These are phyloP conservation scores for Polysphondylium violaceum DNA, from an alignment of 78 protist genomes.

Conservation along the genomic window DNA sequence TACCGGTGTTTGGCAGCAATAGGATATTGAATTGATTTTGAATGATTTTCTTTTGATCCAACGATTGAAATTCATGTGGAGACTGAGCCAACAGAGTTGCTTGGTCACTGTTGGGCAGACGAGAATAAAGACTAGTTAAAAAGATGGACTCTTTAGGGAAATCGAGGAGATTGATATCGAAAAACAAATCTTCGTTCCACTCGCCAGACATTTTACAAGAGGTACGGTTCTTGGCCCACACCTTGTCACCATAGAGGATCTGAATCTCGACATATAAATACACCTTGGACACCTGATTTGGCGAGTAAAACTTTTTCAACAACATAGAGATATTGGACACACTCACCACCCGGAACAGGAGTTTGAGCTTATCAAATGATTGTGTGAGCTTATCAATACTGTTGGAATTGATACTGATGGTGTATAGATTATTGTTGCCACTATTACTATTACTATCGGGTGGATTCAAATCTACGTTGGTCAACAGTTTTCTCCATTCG, in stretches of 20 bases:
- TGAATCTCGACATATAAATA: slow-evolving; percentile 30
- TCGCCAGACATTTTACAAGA: slow-evolving; percentile 15
- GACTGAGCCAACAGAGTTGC: slow-evolving; percentile 40
- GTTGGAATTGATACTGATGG: background rate
- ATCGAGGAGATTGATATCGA: slow-evolving; percentile 39
- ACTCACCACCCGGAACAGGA: background rate
- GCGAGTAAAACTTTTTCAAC: background rate
- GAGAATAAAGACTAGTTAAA: slow-evolving; percentile 22
- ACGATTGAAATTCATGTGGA: slow-evolving; percentile 10
- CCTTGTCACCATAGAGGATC: slow-evolving; percentile 33
- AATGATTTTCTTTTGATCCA: slow-evolving; percentile 24
- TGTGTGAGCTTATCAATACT: slow-evolving; percentile 6
- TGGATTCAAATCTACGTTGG: background rate
- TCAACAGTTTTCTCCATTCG: slow-evolving; percentile 35
- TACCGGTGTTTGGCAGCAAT: background rate
- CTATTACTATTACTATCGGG: too few species aligned
- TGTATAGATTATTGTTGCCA: background rate
- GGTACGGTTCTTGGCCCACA: slow-evolving; percentile 20
- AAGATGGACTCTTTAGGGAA: slow-evolving; percentile 62
- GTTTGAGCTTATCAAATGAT: slow-evolving; percentile 1
- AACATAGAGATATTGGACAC: slow-evolving; percentile 8
- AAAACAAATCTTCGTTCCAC: slow-evolving; percentile 68
- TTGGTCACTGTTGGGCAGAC: too few species aligned
- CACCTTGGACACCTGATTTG: background rate
- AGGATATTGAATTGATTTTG: slow-evolving; percentile 6